phyloP scores from a whole-genome alignment of 2,329 filamentous ascomycete genomes.

The Fusarium sp. region DNA sequence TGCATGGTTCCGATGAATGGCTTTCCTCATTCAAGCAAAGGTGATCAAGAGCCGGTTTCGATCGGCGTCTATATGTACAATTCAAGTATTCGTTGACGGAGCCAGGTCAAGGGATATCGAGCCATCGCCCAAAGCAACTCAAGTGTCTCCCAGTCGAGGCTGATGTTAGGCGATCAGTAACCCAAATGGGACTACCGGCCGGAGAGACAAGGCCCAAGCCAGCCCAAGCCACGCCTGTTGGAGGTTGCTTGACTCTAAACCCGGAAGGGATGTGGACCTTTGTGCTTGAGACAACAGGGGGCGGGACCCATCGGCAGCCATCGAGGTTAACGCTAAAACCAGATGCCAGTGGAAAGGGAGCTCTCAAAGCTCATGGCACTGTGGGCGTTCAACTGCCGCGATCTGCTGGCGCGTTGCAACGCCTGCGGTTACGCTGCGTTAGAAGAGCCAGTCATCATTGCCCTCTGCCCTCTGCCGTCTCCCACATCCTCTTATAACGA shows the following conservation, averaged over 20 bases:
- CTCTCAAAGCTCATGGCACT: conserved; percentile 39
- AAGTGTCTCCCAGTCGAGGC: conserved; percentile 44
- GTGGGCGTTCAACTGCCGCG: conserved; percentile 49
- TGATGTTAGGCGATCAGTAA: conserved; percentile 45
- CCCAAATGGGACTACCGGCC: conserved; percentile 47
- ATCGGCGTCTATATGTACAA: conserved; percentile 48
- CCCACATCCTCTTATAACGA: conserved; percentile 15
- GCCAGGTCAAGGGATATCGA: conserved; percentile 36
- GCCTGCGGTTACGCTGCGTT: conserved; percentile 43
- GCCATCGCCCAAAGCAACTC: conserved; percentile 43
- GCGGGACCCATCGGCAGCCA: conserved; percentile 49
- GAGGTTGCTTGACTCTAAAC: conserved; percentile 43
- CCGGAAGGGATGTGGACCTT: conserved; percentile 44
- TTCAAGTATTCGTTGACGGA: conserved; percentile 37
- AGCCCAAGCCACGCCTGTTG: conserved; percentile 41
- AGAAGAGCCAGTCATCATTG: conserved; percentile 36
- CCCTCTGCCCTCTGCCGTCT: conserved; percentile 22
- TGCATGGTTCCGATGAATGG: conserved; percentile 45
- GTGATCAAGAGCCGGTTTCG: conserved; percentile 49
- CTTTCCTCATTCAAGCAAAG: conserved; percentile 39
- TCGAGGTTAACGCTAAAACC: conserved; percentile 44
- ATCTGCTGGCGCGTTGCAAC: conserved; percentile 44
- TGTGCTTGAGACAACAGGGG: conserved; percentile 41
- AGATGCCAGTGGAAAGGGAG: conserved; percentile 31
- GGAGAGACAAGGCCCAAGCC: conserved; percentile 43